These are phyloP conservation scores for Lachancea waltii DNA, from an alignment of 805 yeast species.

Conservation along the genomic window DNA sequence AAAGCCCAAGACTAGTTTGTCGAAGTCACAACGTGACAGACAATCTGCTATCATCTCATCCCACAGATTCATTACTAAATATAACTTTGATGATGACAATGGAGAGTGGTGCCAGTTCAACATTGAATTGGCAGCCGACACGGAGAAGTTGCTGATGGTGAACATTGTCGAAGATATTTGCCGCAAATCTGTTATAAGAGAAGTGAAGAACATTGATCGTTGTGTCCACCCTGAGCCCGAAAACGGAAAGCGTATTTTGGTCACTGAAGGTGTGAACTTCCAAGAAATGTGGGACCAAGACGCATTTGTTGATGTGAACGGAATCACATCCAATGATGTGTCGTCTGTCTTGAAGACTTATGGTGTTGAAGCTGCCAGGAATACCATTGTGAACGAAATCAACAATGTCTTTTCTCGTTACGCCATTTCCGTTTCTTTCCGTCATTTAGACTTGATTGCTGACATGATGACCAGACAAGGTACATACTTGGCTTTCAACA, in stretches of 20 bases:
- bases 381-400: constrained; percentile 93
- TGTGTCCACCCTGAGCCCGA: constrained; percentile 77
- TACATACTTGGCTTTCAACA: constrained; percentile 88
- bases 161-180: constrained; percentile 91
- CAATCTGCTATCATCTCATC: constrained; percentile 73
- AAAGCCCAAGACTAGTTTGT: constrained; percentile 33
- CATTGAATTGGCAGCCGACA: constrained; percentile 73
- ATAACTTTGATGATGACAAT: constrained; percentile 79
- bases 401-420: constrained; percentile 93
- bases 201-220: constrained; percentile 85
- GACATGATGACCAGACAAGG: constrained; percentile 99
- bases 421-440: constrained; percentile 85
- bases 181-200: constrained; percentile 84
- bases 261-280: constrained; percentile 98
- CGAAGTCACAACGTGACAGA: constrained; percentile 70
- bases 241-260: constrained; percentile 65
- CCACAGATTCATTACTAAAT: constrained; percentile 67
- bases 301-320: constrained; percentile 83
- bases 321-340: constrained; percentile 86
- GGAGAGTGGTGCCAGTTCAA: constrained; percentile 94
- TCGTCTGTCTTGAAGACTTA: constrained; percentile 83
- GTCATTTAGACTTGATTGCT: constrained; percentile 95
- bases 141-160: constrained; percentile 94
- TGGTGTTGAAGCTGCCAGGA: constrained; percentile 99
- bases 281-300: constrained; percentile 97